Evolutionary conservation across 257 asterid species (phyloP).

Genomic region (Nicotiana undulata): DNA sequence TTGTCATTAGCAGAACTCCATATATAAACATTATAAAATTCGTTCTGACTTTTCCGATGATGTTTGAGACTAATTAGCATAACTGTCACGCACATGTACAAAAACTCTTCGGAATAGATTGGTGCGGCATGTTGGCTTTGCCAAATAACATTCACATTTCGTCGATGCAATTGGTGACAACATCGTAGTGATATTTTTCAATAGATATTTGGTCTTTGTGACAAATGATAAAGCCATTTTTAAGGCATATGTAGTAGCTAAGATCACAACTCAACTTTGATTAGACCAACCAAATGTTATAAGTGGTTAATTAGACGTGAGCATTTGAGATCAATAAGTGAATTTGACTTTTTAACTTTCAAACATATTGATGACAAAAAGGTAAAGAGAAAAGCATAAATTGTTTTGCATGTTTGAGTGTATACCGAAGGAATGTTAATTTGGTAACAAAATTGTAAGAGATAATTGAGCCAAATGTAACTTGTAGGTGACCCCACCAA

Average conservation of each 20-base stretch:
- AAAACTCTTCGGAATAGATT: too few relatives aligned
- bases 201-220: not conserved
- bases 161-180: not conserved
- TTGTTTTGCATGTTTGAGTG: not conserved
- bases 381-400: not conserved
- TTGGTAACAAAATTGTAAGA: not conserved
- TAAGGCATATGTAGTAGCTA: not conserved
- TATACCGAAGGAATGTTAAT: too few relatives aligned
- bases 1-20: too few relatives aligned
- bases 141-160: not conserved
- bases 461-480: not conserved
- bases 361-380: too few relatives aligned
- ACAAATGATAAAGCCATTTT: not conserved
- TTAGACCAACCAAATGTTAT: not conserved
- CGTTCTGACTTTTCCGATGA: too few relatives aligned
- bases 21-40: too few relatives aligned
- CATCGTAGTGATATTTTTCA: not conserved
- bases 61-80: not conserved
- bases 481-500: not conserved
- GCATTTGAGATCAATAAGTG: too few relatives aligned
- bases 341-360: too few relatives aligned
- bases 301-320: too few relatives aligned
- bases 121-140: too few relatives aligned
- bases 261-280: not conserved
- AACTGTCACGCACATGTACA: too few relatives aligned